Evolutionary conservation across 148 eudicot genomes (phyloP).

Genomic region (Fagopyrum esculentum): DNA sequence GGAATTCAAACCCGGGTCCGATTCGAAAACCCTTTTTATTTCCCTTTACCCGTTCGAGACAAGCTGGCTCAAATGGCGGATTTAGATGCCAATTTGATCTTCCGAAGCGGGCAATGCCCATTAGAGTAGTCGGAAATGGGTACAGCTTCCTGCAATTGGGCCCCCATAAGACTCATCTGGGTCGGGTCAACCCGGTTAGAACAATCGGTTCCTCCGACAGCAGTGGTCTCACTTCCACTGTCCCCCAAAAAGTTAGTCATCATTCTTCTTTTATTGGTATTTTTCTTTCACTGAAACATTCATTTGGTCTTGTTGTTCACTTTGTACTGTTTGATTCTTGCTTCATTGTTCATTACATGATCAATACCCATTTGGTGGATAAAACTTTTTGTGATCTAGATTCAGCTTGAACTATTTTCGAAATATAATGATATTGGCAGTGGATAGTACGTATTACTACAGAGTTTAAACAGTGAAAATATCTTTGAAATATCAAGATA

Average conservation of each 20-base stretch:
- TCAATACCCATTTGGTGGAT: background rate
- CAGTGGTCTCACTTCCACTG: conserved; percentile 27
- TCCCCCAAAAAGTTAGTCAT: conserved; percentile 34
- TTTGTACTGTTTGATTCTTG: background rate
- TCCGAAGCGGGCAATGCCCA: conserved; percentile 21
- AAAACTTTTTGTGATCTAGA: background rate
- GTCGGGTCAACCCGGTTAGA: conserved; percentile 25
- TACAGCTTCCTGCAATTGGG: conserved; percentile 29
- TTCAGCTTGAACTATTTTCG: background rate
- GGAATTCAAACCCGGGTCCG: conserved; percentile 10
- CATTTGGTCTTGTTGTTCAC: background rate
- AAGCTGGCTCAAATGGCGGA: conserved; percentile 14
- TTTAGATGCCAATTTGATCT: conserved; percentile 19
- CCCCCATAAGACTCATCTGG: conserved; percentile 22
- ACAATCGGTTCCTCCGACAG: conserved; percentile 42
- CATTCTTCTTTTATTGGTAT: conserved; percentile 2
- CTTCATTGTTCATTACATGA: background rate
- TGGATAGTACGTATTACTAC: no score
- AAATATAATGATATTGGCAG: no score
- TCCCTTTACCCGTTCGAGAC: conserved; percentile 11
- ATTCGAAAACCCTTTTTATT: background rate
- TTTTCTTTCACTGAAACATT: background rate
- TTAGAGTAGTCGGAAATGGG: conserved; percentile 23
- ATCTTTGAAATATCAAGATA: no score
- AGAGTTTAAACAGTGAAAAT: no score